Evolutionary conservation across 352 stramenopile species (phyloP).

Genomic region (Bremia lactucae): DNA sequence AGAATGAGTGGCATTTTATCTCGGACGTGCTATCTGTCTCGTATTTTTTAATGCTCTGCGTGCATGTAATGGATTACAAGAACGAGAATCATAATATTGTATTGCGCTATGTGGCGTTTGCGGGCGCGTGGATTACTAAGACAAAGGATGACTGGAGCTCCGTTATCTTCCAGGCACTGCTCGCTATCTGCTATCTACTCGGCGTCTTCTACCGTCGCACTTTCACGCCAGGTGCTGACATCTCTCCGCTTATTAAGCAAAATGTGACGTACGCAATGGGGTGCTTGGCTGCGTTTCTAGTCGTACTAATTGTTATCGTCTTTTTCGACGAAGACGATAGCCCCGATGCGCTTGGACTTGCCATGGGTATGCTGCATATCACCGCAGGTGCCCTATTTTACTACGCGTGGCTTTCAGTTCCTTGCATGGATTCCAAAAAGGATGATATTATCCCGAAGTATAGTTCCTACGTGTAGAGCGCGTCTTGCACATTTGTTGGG

Average conservation of each 20-base stretch:
- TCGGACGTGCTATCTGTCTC: constrained; percentile 79
- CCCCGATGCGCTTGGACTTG: constrained; percentile 36
- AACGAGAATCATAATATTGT: constrained; percentile 80
- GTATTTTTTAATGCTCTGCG: constrained; percentile 78
- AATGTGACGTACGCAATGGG: constrained; percentile 42
- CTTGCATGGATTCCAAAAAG: constrained; percentile 78
- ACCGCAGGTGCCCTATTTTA: constrained; percentile 58
- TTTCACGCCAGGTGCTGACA: constrained; percentile 29
- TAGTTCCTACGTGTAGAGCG: constrained; percentile 37
- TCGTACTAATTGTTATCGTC: constrained; percentile 39
- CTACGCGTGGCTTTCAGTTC: constrained; percentile 64
- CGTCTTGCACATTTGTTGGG: not conserved
- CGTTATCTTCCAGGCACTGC: constrained; percentile 53
- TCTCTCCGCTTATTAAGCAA: constrained; percentile 43
- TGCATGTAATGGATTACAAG: constrained; percentile 77
- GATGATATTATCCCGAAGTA: constrained; percentile 67
- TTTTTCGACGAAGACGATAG: constrained; percentile 36
- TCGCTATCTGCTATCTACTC: constrained; percentile 47
- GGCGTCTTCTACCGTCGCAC: constrained; percentile 46
- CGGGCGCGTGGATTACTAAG: constrained; percentile 78
- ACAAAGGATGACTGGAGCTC: constrained; percentile 73
- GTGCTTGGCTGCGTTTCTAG: constrained; percentile 28
- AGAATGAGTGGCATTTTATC: constrained; percentile 81
- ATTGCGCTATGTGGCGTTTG: constrained; percentile 77
- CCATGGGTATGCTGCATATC: constrained; percentile 62